Percentiles rank a stretch among this genome's conserved stretches.
Evolutionary conservation across 371 early-diverging fungal genomes (phyloP).

Genomic region (Haplosporangium sp.): DNA sequence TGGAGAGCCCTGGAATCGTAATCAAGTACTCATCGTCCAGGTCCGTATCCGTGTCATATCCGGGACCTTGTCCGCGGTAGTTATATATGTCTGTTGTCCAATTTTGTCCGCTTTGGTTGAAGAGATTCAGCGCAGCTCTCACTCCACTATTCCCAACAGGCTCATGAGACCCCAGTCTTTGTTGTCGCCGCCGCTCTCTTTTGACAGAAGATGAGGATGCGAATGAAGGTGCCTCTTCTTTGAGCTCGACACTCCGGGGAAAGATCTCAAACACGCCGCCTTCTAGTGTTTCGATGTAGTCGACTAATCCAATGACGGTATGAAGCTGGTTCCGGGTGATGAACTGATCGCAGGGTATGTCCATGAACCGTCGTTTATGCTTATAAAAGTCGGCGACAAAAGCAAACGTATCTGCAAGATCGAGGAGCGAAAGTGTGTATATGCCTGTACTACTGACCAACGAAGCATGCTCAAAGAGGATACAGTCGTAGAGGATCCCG

Average conservation of each 20-base stretch:
- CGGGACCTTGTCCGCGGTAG: slow-evolving; percentile 9
- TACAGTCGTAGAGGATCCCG: slow-evolving; percentile 44
- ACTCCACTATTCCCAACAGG: background rate
- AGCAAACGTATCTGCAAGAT: slow-evolving; percentile 44
- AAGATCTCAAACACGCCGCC: slow-evolving; percentile 39
- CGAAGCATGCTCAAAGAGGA: slow-evolving; percentile 48
- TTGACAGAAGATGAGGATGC: slow-evolving; percentile 26
- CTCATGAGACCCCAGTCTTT: background rate
- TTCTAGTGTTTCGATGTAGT: slow-evolving; percentile 43
- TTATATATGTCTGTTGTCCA: slow-evolving; percentile 18
- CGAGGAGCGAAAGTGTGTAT: slow-evolving; percentile 28
- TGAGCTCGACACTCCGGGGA: slow-evolving; percentile 25
- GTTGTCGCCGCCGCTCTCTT: slow-evolving; percentile 12
- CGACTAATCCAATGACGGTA: slow-evolving; percentile 38
- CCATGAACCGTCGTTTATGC: slow-evolving; percentile 36
- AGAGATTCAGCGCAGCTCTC: slow-evolving; percentile 2
- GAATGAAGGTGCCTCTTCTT: slow-evolving; percentile 40
- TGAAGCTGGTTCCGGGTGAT: slow-evolving; percentile 45
- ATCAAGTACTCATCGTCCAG: slow-evolving; percentile 45
- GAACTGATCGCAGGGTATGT: slow-evolving; percentile 49
- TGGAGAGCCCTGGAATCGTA: slow-evolving; percentile 41
- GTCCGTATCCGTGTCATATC: slow-evolving; percentile 33
- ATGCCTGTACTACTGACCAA: slow-evolving; percentile 3
- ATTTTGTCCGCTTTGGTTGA: background rate
- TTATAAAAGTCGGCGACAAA: slow-evolving; percentile 50